phyloP scores from a whole-genome alignment of 345 rosid genomes.

The Syzygium oleosum region DNA sequence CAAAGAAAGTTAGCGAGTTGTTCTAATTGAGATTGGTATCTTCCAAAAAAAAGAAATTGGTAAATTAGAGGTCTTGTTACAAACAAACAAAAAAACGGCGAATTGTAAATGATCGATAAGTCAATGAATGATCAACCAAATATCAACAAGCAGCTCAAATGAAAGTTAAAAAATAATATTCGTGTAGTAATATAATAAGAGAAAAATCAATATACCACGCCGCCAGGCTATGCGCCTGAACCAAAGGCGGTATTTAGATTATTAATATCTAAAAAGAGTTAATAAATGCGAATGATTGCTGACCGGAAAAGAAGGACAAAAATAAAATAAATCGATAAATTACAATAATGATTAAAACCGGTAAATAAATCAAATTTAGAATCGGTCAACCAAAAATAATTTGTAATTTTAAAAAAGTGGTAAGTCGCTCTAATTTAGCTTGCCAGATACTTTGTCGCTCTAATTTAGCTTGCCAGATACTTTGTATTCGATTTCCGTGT shows the following conservation, averaged over 20 bases:
- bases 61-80: fast-evolving
- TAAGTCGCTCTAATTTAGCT: neutral
- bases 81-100: fast-evolving
- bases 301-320: neutral
- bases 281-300: neutral
- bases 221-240: too few relatives aligned
- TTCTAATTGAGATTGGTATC: neutral
- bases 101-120: neutral
- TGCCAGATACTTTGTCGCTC: fast-evolving
- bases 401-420: neutral
- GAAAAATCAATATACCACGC: fast-evolving
- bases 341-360: neutral
- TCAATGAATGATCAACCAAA: neutral
- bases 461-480: neutral
- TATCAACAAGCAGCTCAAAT: neutral
- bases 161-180: neutral
- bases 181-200: neutral
- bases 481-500: neutral
- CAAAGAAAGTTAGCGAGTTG: neutral
- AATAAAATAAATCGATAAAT: neutral
- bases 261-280: neutral
- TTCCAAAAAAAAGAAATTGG: neutral
- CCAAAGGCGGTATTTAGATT: neutral
- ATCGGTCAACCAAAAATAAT: neutral
- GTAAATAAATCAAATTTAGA: neutral